Conservation (phyloP, 148 eudicot genomes). For the Fagopyrum esculentum region DNA sequence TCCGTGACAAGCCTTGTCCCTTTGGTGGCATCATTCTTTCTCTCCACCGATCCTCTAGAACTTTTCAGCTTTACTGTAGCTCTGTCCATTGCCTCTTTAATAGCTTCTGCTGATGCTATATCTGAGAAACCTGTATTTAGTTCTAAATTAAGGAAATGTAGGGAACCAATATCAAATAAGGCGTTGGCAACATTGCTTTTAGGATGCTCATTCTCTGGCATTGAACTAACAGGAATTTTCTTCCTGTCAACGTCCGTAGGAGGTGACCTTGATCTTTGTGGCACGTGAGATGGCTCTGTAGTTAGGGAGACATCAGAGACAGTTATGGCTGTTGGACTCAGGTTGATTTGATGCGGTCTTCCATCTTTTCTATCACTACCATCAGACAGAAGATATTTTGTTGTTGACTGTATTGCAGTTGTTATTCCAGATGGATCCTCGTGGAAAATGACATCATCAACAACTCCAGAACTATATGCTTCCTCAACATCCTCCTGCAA, state of each 20-base stretch:
- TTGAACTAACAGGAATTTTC: constrained; percentile 18
- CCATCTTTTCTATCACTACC: constrained; percentile 23
- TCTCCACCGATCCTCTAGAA: constrained; percentile 45
- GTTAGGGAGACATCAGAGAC: constrained; percentile 47
- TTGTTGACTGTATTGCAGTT: constrained; percentile 25
- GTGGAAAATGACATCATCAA: constrained; percentile 26
- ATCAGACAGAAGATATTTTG: constrained; percentile 17
- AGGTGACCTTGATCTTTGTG: constrained; percentile 53
- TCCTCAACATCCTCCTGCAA: constrained; percentile 24
- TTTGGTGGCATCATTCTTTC: constrained; percentile 35
- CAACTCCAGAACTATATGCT: constrained; percentile 18
- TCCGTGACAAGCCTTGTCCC: constrained; percentile 2
- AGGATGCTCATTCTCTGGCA: constrained; percentile 34
- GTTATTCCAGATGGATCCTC: constrained; percentile 27
- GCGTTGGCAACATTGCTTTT: constrained; percentile 34
- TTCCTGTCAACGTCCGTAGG: constrained; percentile 31
- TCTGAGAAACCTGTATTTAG: constrained; percentile 44
- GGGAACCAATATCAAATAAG: constrained; percentile 28
- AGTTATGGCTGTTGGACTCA: constrained; percentile 31
- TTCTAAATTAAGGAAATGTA: constrained; percentile 63
- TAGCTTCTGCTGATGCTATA: constrained; percentile 43
- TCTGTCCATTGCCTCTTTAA: constrained; percentile 59
- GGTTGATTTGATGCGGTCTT: constrained; percentile 20
- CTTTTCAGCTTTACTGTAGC: constrained; percentile 56
- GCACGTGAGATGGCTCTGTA: constrained; percentile 56